Base-by-base conservation (phyloP, 2,329 filamentous ascomycete genomes). In the Davidsoniella virescens region DNA sequence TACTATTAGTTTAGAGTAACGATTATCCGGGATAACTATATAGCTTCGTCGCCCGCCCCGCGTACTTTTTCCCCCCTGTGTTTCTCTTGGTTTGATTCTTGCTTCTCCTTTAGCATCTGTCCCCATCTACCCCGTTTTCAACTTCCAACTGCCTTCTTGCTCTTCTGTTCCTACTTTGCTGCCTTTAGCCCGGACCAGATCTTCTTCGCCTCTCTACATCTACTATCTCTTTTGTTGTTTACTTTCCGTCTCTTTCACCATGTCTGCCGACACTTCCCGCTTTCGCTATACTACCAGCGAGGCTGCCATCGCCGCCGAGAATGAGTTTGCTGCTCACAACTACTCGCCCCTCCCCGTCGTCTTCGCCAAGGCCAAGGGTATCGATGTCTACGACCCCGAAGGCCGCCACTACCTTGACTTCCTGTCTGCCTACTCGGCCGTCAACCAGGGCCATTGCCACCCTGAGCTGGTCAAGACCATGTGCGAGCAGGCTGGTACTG, bases 401-500 rank as follows among this genome's bases (percentile, higher is more conserved):
- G 87, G 85, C 62, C 84, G 81, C 59, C 82, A 94, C 65, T 96
- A 98, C 67, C 80, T 96, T 60, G 92, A 98, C 70, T 98, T 95
- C 69, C 79, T 98, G 57, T 96, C 90, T 44, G 92, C 92, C 57
- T 98, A 98, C 74, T 93, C 85, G 58, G 92, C 92, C 55, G 87
- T 96, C 63, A 96, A 96, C 71, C 90, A 96, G 68, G 90, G 90
- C 55, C 90, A 98, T 67, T 96, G 90, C 68, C 90, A 98, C 69
- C 92, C 92, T 4, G 88, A 94, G 69, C 80, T 96, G 52, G 80
- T 98, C 63, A 88, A 90, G 65, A 84, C 88, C 12, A 72, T 98
- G 54, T 80, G 79, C 37, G 86, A 94, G 57, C 92, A 98, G 70
- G 92, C 92, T 44, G 77, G 82, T 56, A 82, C 87, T 38, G 70